phyloP scores from a whole-genome alignment of 805 yeast species.

The Candida michaelii region DNA sequence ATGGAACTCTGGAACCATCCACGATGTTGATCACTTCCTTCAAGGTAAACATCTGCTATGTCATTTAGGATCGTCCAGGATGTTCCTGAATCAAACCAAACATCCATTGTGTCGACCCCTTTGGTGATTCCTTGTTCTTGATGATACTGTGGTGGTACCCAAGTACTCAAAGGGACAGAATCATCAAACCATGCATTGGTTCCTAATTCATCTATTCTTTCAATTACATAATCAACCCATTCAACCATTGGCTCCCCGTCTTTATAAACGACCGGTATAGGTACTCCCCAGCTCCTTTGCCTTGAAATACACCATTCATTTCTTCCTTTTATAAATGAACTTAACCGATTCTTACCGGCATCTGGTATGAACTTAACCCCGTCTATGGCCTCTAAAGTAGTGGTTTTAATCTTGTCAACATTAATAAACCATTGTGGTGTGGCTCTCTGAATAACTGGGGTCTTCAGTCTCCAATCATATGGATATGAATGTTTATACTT shows the following conservation, averaged over 20 bases:
- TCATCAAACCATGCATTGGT: constrained; percentile 80
- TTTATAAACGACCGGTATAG: constrained; percentile 79
- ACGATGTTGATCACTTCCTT: constrained; percentile 98
- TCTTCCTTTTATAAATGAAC: constrained; percentile 71
- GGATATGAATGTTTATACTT: constrained; percentile 83
- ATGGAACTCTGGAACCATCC: constrained; percentile 99
- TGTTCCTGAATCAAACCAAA: constrained; percentile 98
- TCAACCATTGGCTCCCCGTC: constrained; percentile 58
- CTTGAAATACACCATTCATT: constrained; percentile 98
- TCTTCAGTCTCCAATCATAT: constrained; percentile 95
- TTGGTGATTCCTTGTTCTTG: constrained; percentile 43
- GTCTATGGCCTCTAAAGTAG: constrained; percentile 59
- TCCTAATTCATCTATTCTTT: constrained; percentile 56
- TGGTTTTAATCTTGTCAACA: constrained; percentile 66
- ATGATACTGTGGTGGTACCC: constrained; percentile 59
- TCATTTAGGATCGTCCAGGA: constrained; percentile 71
- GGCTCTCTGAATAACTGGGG: constrained; percentile 90
- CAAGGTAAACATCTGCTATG: constrained; percentile 78
- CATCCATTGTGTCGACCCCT: constrained; percentile 94
- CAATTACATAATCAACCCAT: constrained; percentile 55
- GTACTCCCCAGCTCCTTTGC: constrained; percentile 98
- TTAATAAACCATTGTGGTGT: constrained; percentile 98
- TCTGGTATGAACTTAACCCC: constrained; percentile 72
- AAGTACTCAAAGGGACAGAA: constrained; percentile 48
- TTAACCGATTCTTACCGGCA: constrained; percentile 66